phyloP scores from a whole-genome alignment of 192 early-diverging fungal genomes.

The Thamnidium elegans region DNA sequence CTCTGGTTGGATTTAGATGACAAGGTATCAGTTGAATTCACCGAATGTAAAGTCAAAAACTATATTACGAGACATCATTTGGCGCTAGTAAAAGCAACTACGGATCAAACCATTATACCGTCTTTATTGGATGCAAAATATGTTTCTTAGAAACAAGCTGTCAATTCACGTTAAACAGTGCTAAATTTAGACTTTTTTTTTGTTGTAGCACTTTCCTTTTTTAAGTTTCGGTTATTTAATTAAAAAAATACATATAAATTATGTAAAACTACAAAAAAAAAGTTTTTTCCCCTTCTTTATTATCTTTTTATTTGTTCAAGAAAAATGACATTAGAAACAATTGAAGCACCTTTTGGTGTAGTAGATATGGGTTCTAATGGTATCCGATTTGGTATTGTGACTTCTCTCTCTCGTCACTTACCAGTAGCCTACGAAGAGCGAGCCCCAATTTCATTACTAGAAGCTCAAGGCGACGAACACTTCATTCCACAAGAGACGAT shows the following conservation, averaged over 20 bases:
- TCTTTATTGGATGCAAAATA: slow-evolving; percentile 8
- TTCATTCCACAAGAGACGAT: slow-evolving; percentile 47
- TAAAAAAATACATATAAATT: background rate
- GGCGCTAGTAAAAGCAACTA: background rate
- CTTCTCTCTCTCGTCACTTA: slow-evolving; percentile 42
- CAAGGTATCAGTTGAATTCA: background rate
- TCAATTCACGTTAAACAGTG: background rate
- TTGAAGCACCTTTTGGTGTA: slow-evolving; percentile 40
- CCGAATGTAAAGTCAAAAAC: slow-evolving; percentile 8
- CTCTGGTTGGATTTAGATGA: slow-evolving; percentile 16
- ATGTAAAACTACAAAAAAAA: no score
- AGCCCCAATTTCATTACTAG: slow-evolving; percentile 52
- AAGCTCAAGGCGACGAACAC: slow-evolving; percentile 39
- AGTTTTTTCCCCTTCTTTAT: background rate
- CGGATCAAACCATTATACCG: background rate
- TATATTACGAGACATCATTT: slow-evolving; percentile 10
- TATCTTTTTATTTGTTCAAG: background rate
- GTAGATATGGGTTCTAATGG: slow-evolving; percentile 62
- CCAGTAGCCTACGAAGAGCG: slow-evolving; percentile 56
- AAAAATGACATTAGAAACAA: slow-evolving; percentile 1
- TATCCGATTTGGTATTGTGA: slow-evolving; percentile 55
- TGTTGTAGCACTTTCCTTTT: no score
- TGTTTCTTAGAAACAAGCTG: background rate
- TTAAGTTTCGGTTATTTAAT: background rate
- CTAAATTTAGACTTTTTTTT: background rate